Evolutionary conservation across 441 rosid genomes (phyloP).

Genomic region (Mallotus repandus): DNA sequence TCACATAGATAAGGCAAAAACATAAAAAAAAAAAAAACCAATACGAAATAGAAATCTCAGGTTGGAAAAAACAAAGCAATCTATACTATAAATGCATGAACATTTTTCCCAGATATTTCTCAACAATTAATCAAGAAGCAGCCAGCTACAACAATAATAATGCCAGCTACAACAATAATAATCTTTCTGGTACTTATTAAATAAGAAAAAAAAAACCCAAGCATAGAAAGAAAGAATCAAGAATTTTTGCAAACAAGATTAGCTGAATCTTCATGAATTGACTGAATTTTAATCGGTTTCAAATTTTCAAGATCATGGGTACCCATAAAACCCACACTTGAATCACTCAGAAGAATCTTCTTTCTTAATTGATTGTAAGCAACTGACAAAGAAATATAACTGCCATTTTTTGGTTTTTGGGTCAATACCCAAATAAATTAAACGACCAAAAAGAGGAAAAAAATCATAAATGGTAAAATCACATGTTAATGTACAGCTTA

Average conservation of each 20-base stretch:
- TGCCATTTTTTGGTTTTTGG: constrained; percentile 7
- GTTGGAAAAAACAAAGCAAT: constrained; percentile 22
- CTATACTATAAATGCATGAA: constrained; percentile 34
- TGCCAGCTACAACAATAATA: no score
- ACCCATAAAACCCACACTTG: constrained; percentile 10
- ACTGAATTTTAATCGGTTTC: constrained; percentile 25
- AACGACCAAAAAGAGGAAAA: constrained; percentile 17
- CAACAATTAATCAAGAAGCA: constrained; percentile 26
- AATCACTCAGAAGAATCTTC: constrained; percentile 29
- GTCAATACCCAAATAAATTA: constrained; percentile 3
- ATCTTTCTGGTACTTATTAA: constrained; percentile 1
- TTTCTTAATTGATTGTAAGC: background rate
- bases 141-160: constrained; percentile 17
- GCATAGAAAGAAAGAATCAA: background rate
- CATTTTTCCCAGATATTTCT: constrained; percentile 25
- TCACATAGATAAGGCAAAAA: constrained; percentile 1
- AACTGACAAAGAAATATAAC: constrained; percentile 18
- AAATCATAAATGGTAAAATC: constrained; percentile 18
- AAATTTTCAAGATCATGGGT: constrained; percentile 30
- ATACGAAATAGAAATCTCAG: background rate
- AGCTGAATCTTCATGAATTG: constrained; percentile 32
- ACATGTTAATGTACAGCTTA: constrained; percentile 18
- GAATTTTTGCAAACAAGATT: constrained; percentile 19
- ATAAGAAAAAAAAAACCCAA: background rate
- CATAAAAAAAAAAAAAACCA: background rate